Evolutionary conservation across 306 rosid species (phyloP), one percentile per base, ranked within the genome.

Genomic region (Nissolia schottii): DNA sequence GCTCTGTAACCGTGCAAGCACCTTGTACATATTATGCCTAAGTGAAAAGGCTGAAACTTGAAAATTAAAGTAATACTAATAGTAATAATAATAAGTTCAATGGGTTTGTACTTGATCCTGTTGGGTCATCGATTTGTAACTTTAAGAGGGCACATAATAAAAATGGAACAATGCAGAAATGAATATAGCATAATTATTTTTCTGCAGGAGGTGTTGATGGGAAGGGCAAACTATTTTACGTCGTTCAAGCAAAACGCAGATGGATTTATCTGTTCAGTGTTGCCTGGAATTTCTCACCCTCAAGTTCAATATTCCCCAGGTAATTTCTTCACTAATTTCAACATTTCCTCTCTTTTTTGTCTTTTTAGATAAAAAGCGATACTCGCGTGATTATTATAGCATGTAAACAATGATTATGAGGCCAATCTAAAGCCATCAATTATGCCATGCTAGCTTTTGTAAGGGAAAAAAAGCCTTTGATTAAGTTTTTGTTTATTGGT

Each of bases 221-320:
- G 99, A 55, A 91, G 73, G 82, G 99, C 96, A 29, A 86, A 86
- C 19, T 94, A 91, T 72, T 91, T 91, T 70, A 71, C 82, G 13
- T 94, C 98, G 3, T 94, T 94, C 83, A 84, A 74, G 78, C 94
- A 80, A 63, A 94, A 94, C 38, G 97, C 99, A 4, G 97, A 94
- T 81, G 95, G 11, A 37, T 94, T 94, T 73, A 94, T 94, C 48
- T 91, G 97, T 70, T 87, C 99, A 10, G 56, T 91, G 53, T 53
- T 94, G 85, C 99, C 96, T 28, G 97, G 96, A 78, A 82, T 89
- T 79, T 87, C 98, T 54, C 94, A 91, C 77, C 84, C 96, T 53
- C 91, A 91, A 79, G 88, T 93, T 79, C 99, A 94, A 51, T 94
- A 91, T 82, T 94, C 97, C 51, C 99, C 97, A 19, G 99, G 99